Conservation (phyloP, 176 grass and related monocot species). For the Carex scoparia region DNA sequence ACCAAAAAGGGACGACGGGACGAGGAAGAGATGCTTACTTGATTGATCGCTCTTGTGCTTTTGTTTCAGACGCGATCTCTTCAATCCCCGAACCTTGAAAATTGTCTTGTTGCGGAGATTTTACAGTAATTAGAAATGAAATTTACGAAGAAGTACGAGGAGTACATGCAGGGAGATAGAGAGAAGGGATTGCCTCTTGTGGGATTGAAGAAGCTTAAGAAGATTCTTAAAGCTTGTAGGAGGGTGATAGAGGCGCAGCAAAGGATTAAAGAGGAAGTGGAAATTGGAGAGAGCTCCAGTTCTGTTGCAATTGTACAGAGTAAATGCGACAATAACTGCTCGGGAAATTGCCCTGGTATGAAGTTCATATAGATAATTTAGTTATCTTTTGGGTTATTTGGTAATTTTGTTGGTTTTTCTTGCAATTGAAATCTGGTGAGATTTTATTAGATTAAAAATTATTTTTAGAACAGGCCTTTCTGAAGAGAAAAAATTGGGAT, state of each 20-base stretch:
- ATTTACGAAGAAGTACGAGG: conserved; percentile 79
- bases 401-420: background rate
- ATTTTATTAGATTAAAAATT: background rate
- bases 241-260: conserved; percentile 10
- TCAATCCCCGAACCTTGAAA: no score
- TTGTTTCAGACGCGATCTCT: no score
- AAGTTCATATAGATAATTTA: background rate
- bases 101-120: no score
- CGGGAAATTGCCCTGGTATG: conserved; percentile 51
- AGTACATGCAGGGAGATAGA: conserved; percentile 55
- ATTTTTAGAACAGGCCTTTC: background rate
- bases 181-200: conserved; percentile 58
- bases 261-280: background rate
- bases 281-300: background rate
- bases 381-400: background rate
- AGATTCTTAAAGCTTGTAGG: conserved; percentile 70
- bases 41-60: no score
- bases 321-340: conserved; percentile 25
- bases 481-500: background rate
- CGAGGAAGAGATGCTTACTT: no score
- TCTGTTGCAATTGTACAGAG: background rate
- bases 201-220: conserved; percentile 79
- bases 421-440: background rate
- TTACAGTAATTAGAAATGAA: conserved; percentile 40
- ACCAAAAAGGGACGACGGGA: no score